Conservation (phyloP, 1,139 yeast species). For the Kodamaea anthophila region DNA sequence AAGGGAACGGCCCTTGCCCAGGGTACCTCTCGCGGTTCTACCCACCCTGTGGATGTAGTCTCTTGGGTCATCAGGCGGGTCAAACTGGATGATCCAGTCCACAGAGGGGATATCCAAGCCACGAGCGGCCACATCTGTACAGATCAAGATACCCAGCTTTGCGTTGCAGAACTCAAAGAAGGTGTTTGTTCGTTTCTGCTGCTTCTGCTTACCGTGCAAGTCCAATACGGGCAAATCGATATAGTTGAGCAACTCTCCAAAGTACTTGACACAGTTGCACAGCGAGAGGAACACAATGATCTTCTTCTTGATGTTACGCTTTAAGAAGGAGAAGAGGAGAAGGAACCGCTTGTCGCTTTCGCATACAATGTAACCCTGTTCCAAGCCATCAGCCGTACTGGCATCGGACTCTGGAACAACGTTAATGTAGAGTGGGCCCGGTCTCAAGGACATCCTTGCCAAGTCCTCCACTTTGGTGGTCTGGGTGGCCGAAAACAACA, state of each 20-base stretch:
- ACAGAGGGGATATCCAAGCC: slow-evolving; percentile 26
- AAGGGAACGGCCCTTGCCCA: slow-evolving; percentile 86
- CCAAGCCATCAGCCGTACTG: slow-evolving; percentile 94
- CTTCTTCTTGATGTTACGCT: slow-evolving; percentile 84
- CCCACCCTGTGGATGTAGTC: slow-evolving; percentile 27
- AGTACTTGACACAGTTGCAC: slow-evolving; percentile 94
- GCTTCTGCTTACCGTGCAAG: slow-evolving; percentile 96
- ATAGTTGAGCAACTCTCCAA: slow-evolving; percentile 88
- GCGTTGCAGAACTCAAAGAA: slow-evolving; percentile 98
- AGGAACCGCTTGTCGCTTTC: slow-evolving; percentile 93
- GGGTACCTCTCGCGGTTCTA: slow-evolving; percentile 52
- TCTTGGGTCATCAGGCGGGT: slow-evolving; percentile 91
- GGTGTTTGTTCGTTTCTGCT: slow-evolving; percentile 95
- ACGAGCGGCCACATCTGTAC: slow-evolving; percentile 28
- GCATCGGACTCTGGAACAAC: slow-evolving; percentile 79
- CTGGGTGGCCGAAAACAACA: slow-evolving; percentile 97
- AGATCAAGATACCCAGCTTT: slow-evolving; percentile 44
- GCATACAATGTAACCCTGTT: slow-evolving; percentile 97
- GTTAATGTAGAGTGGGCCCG: slow-evolving; percentile 93
- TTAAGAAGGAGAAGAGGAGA: slow-evolving; percentile 83
- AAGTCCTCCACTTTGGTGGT: slow-evolving; percentile 97
- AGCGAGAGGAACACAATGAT: slow-evolving; percentile 92
- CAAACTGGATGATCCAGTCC: slow-evolving; percentile 27
- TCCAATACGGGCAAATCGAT: slow-evolving; percentile 95
- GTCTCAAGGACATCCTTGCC: slow-evolving; percentile 90